A percentile compares a stretch with the other conserved stretches of the same genome.
phyloP scores from a whole-genome alignment of 1,284 basidiomycete genomes.

The Farysia itapuensis region DNA sequence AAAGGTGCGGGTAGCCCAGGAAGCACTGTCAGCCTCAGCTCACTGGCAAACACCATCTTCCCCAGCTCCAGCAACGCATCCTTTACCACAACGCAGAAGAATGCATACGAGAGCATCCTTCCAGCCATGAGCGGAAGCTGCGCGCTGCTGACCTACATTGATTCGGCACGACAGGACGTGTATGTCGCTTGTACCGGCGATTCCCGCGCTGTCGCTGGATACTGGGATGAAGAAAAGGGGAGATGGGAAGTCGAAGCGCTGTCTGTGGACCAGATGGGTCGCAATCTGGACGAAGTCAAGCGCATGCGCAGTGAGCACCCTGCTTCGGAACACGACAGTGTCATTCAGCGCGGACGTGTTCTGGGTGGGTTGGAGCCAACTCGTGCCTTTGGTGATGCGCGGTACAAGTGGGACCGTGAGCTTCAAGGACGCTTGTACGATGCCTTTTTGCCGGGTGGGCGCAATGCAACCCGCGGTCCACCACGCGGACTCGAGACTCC shows the following conservation, averaged over 20 bases:
- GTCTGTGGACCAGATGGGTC: slow-evolving; percentile 91
- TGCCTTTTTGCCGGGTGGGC: slow-evolving; percentile 57
- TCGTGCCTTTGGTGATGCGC: slow-evolving; percentile 89
- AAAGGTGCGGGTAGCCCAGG: slow-evolving; percentile 6
- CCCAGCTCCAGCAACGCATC: slow-evolving; percentile 36
- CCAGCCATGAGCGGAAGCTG: slow-evolving; percentile 55
- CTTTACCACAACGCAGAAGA: slow-evolving; percentile 52
- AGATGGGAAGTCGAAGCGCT: slow-evolving; percentile 87
- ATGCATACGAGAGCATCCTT: slow-evolving; percentile 54
- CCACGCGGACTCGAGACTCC: slow-evolving; percentile 64
- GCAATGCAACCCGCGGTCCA: slow-evolving; percentile 33
- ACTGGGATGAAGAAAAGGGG: slow-evolving; percentile 66
- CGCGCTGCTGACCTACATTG: slow-evolving; percentile 57
- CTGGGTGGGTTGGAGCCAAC: slow-evolving; percentile 91
- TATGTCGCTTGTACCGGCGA: slow-evolving; percentile 82
- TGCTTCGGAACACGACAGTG: slow-evolving; percentile 73
- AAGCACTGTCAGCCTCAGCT: slow-evolving; percentile 41
- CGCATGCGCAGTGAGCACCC: slow-evolving; percentile 81
- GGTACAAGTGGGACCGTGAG: slow-evolving; percentile 74
- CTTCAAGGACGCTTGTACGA: slow-evolving; percentile 60
- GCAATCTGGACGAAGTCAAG: slow-evolving; percentile 77
- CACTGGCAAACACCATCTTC: slow-evolving; percentile 55
- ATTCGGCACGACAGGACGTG: slow-evolving; percentile 54
- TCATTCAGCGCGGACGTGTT: slow-evolving; percentile 71
- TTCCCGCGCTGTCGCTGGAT: slow-evolving; percentile 89